Base-by-base conservation (phyloP, 2,329 filamentous ascomycete species). In the Teratosphaeria epicoccoides region DNA sequence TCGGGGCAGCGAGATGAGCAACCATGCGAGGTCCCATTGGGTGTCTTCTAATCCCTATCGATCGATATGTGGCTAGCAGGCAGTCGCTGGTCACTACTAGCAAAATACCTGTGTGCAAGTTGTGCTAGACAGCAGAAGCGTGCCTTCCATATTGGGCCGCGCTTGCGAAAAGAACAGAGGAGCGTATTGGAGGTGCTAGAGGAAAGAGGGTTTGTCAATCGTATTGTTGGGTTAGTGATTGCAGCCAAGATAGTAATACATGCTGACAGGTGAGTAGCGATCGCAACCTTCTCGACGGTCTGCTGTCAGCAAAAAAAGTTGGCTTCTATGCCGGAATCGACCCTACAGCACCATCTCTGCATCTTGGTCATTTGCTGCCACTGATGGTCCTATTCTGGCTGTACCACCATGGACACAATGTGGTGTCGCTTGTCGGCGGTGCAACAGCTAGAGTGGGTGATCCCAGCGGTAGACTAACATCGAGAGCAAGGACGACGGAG, bases 331-430 rank as follows among this genome's bases (percentile, higher is more conserved):
- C 87, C 49, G 88, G 88, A 59, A 80, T 93, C 62, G 88, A 94
- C 64, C 87, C 88, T 4, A 93, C 88, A 0, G 87, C 86, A 12
- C 74, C 80, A 51, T 93, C 87, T 2, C 73, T 93, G 53, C 88
- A 94, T 62, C 74, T 93, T 46, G 88, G 88, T 52, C 87, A 94
- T 64, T 74, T 94, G 5, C 73, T 93, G 12, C 85, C 88, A 22
- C 74, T 91, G 50, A 93, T 93, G 87, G 80, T 85, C 14, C 73
- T 91, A 23, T 89, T 88, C 71, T 91, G 87, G 84, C 79, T 90
- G 73, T 88, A 88, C 70, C 74, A 89, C 57, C 76, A 89, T 64
- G 87, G 88, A 23, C 83, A 84, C 66, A 74, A 79, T 26, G 76
- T 83, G 24, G 73, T 86, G 47, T 83, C 80, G 37, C 72, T 93